These are phyloP conservation scores for Malassezia sympodialis DNA, from an alignment of 1,284 basidiomycete genomes.

Conservation along the genomic window DNA sequence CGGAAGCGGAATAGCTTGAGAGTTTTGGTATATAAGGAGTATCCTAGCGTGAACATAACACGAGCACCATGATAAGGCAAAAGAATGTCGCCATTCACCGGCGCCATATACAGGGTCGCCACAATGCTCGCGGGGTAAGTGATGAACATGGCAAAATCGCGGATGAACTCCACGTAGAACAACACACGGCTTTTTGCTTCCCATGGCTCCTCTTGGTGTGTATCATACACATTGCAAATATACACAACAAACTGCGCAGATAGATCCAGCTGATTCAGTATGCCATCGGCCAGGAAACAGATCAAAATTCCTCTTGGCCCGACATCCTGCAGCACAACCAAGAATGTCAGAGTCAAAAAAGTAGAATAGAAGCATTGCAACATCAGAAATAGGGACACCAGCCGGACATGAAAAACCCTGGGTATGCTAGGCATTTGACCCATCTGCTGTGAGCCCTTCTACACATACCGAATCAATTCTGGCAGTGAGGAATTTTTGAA, in stretches of 20 bases:
- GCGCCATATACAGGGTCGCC: background rate
- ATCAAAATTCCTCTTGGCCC: slow-evolving; percentile 60
- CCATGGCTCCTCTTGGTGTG: slow-evolving; percentile 56
- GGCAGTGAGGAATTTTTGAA: slow-evolving; percentile 91
- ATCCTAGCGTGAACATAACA: slow-evolving; percentile 63
- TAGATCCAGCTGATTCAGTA: slow-evolving; percentile 55
- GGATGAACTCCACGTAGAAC: slow-evolving; percentile 76
- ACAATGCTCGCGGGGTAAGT: slow-evolving; percentile 82
- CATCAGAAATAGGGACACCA: slow-evolving; percentile 61
- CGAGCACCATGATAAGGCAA: slow-evolving; percentile 44
- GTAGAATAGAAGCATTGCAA: slow-evolving; percentile 62
- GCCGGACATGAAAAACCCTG: slow-evolving; percentile 70
- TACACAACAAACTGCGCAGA: slow-evolving; percentile 75
- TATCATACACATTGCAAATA: slow-evolving; percentile 68
- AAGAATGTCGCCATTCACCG: background rate
- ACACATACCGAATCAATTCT: slow-evolving; percentile 62
- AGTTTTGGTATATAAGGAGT: slow-evolving; percentile 76
- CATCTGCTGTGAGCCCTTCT: slow-evolving; percentile 53
- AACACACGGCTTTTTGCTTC: slow-evolving; percentile 95
- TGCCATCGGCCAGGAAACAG: slow-evolving; percentile 55
- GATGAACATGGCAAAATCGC: slow-evolving; percentile 83
- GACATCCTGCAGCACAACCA: slow-evolving; percentile 26
- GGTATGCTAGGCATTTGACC: slow-evolving; percentile 83
- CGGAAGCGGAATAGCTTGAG: slow-evolving; percentile 80
- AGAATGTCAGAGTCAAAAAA: slow-evolving; percentile 65